Evolutionary conservation across 495 filamentous ascomycete genomes (phyloP), one percentile per base, ranked within the genome.

Genomic region (Hypoxylon lenormandii): DNA sequence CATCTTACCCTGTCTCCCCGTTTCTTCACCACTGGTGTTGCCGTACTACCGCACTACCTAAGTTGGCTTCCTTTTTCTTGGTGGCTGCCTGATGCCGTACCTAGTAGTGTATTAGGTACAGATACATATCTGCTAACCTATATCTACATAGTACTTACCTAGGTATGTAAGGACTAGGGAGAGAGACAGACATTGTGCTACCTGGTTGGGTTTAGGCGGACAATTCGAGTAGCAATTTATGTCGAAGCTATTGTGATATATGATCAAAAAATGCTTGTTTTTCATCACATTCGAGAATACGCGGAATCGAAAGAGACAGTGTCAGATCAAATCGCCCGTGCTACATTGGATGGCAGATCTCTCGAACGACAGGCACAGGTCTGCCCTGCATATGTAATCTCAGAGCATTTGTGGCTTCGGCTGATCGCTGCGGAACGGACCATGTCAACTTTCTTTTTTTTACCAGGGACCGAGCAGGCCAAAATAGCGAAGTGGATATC

Each of bases 371-470:
- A 16, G 23, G 50, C 28, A 36, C 16, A 23, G 15, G 12, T 16
- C 16, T 45, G 42, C 16, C n/a, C 16, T 40, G 43, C 43, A 48
- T 55, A 57, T 51, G 54, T 63, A 69, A 63, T 59, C 22, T 54
- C 16, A 67, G 21, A 53, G 60, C 3, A 7, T 28, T 45, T 49
- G 59, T 64, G 36, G 60, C 55, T 70, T 65, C 66, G 55, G 66
- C 42, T 50, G 66, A 64, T 64, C 66, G 38, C 55, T 65, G 60
- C 66, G 66, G 66, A 65, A 70, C 66, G 66, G 66, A 56, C 60
- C 66, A 65, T 65, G 45, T 59, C 45, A 63, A 65, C 23, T 28
- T 56, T 64, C 23, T 55, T 38, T n/a, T n/a, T 42, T 47, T 49
- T 42, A 5, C 38, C 2, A 45, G 53, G 55, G 66, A 59, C 48